A percentile compares a stretch with the other conserved stretches of the same genome.
phyloP scores from a whole-genome alignment of 805 yeast species.

The Vanderwaltozyma verrucispora region DNA sequence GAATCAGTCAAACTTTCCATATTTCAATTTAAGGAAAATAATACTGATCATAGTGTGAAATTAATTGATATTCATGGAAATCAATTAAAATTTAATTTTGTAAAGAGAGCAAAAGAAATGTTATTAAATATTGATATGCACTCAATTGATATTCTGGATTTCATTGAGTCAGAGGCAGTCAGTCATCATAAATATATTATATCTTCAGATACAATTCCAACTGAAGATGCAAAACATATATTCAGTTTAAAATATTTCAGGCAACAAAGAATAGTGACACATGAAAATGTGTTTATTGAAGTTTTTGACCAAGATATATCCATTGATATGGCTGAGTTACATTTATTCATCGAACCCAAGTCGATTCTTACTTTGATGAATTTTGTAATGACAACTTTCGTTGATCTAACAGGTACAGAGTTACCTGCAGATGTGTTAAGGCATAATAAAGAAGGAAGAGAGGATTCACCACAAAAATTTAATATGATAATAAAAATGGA shows the following conservation, averaged over 20 bases:
- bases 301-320: conserved; percentile 69
- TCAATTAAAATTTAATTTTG: conserved; percentile 47
- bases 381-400: conserved; percentile 76
- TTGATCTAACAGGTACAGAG: conserved; percentile 62
- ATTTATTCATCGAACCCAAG: conserved; percentile 63
- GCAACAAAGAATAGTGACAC: conserved; percentile 47
- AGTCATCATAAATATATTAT: conserved; percentile 46
- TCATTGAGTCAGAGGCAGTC: conserved; percentile 47
- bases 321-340: conserved; percentile 67
- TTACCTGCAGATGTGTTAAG: conserved; percentile 61
- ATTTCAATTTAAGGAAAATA: conserved; percentile 54
- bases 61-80: conserved; percentile 68
- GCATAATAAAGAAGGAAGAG: conserved; percentile 50
- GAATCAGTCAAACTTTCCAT: conserved; percentile 52
- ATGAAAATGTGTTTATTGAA: conserved; percentile 42
- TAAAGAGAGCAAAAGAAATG: conserved; percentile 50
- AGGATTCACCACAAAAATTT: conserved; percentile 62
- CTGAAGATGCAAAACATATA: conserved; percentile 35
- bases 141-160: conserved; percentile 65
- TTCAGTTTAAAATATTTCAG: conserved; percentile 52
- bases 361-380: conserved; percentile 71
- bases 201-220: conserved; percentile 37
- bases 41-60: conserved; percentile 50
- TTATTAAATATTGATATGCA: conserved; percentile 52
- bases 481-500: conserved; percentile 58